These are phyloP conservation scores for Lecanosticta acicola DNA, from an alignment of 2,329 filamentous ascomycete species.

Conservation along the genomic window DNA sequence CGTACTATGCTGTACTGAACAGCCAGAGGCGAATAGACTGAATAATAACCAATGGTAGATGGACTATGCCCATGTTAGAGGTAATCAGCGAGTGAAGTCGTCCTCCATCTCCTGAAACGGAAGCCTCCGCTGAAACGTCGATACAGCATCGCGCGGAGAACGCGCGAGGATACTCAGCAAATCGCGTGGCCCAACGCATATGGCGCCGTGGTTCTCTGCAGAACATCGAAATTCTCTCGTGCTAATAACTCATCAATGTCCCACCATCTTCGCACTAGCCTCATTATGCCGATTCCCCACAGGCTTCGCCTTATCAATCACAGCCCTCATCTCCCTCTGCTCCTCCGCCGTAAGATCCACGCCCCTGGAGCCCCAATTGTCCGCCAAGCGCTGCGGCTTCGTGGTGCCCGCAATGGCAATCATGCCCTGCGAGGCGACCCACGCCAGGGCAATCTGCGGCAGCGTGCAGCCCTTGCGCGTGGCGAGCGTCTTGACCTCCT, in stretches of 20 bases:
- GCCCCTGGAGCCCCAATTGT: slow-evolving; percentile 19
- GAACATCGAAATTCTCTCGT: neutral
- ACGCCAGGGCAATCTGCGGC: slow-evolving; percentile 23
- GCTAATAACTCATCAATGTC: neutral
- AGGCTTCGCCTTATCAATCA: slow-evolving; percentile 37
- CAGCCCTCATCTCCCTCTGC: slow-evolving; percentile 35
- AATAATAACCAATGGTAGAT: no score
- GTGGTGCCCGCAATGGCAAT: slow-evolving; percentile 23
- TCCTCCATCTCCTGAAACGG: no score
- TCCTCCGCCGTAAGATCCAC: slow-evolving; percentile 36
- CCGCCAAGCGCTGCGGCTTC: slow-evolving; percentile 18
- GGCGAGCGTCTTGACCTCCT: slow-evolving; percentile 23
- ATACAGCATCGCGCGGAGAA: no score
- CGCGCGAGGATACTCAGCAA: no score
- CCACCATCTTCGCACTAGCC: slow-evolving; percentile 4
- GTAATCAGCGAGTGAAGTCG: no score
- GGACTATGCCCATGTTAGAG: no score
- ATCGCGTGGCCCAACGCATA: no score
- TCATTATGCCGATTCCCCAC: slow-evolving; percentile 33
- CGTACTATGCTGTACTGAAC: no score
- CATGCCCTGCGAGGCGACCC: slow-evolving; percentile 25
- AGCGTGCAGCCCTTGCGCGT: slow-evolving; percentile 19
- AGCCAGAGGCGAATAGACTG: no score
- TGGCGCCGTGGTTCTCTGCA: no score
- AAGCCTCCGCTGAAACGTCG: no score